phyloP scores from a whole-genome alignment of 2,329 filamentous ascomycete genomes.

The Penicillium sclerotiorum region DNA sequence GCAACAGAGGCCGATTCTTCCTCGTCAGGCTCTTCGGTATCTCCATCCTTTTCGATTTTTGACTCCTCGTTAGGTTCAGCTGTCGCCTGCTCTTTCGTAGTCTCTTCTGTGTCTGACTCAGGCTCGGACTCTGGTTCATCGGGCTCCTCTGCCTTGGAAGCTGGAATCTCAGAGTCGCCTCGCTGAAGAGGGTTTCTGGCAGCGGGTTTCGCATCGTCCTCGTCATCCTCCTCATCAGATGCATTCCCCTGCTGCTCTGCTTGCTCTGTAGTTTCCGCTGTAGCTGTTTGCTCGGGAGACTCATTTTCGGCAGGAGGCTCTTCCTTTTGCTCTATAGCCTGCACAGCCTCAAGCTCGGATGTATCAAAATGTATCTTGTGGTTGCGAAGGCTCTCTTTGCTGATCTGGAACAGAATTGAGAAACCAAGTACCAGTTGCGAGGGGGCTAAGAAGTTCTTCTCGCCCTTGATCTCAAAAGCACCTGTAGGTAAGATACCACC shows the following conservation, averaged over 20 bases:
- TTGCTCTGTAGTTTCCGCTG: constrained; percentile 28
- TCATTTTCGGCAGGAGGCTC: constrained; percentile 6
- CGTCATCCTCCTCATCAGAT: constrained; percentile 34
- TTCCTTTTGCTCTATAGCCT: constrained; percentile 19
- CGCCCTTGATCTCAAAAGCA: constrained; percentile 77
- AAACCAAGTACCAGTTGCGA: constrained; percentile 86
- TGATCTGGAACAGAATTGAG: constrained; percentile 83
- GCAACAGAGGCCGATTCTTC: constrained; percentile 22
- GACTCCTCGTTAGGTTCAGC: constrained; percentile 37
- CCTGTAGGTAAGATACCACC: constrained; percentile 76
- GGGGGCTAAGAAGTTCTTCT: constrained; percentile 89
- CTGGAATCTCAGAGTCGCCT: constrained; percentile 14
- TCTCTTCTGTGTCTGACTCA: constrained; percentile 21
- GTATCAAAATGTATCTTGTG: constrained; percentile 69
- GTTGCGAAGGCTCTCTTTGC: constrained; percentile 78
- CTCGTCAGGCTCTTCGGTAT: constrained; percentile 7
- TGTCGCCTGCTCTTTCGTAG: constrained; percentile 19
- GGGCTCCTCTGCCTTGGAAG: neutral
- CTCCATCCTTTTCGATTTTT: constrained; percentile 16
- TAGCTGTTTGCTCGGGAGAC: neutral
- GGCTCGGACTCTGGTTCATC: constrained; percentile 12
- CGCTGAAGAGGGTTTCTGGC: constrained; percentile 25
- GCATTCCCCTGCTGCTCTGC: too few relatives aligned
- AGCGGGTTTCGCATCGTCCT: constrained; percentile 29
- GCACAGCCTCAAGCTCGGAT: constrained; percentile 21